Conservation (phyloP, 2,329 filamentous ascomycete genomes). For the Colletotrichum sp. region DNA sequence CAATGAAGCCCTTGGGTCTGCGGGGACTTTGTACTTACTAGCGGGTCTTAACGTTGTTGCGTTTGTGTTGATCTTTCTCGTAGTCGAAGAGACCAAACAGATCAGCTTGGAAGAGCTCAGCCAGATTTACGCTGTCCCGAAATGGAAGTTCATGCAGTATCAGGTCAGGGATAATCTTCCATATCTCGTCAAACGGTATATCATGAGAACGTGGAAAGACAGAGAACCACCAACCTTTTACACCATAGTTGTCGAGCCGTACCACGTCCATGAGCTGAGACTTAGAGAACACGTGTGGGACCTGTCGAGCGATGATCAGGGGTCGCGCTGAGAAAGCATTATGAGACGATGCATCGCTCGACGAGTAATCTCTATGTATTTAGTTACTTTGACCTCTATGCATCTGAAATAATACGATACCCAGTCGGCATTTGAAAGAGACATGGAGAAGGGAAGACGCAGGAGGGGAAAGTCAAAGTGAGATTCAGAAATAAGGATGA, state of each 20-base stretch:
- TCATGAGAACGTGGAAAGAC: background rate
- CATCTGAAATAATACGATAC: background rate
- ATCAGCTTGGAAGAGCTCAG: constrained; percentile 43
- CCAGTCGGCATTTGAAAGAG: background rate
- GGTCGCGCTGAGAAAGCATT: background rate
- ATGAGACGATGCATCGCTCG: background rate
- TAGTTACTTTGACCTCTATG: too few species aligned
- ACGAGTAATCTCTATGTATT: too few species aligned
- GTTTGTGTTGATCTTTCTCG: constrained; percentile 46
- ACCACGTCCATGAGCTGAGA: background rate
- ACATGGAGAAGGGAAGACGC: too few species aligned
- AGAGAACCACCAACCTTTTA: background rate
- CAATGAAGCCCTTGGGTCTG: background rate
- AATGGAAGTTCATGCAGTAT: constrained; percentile 36
- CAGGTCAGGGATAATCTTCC: background rate
- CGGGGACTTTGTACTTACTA: background rate
- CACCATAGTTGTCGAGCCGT: background rate
- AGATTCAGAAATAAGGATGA: too few species aligned
- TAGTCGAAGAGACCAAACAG: constrained; percentile 47
- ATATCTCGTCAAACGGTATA: background rate
- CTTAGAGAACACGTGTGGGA: background rate
- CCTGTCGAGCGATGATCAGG: background rate
- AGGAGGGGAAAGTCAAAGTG: too few species aligned
- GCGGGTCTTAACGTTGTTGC: constrained; percentile 48
- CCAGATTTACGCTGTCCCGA: constrained; percentile 40